A percentile compares a stretch with the other conserved stretches of the same genome.
These are phyloP conservation scores for Trichoderma sp. DNA, from an alignment of 2,329 filamentous ascomycete species.

Conservation along the genomic window DNA sequence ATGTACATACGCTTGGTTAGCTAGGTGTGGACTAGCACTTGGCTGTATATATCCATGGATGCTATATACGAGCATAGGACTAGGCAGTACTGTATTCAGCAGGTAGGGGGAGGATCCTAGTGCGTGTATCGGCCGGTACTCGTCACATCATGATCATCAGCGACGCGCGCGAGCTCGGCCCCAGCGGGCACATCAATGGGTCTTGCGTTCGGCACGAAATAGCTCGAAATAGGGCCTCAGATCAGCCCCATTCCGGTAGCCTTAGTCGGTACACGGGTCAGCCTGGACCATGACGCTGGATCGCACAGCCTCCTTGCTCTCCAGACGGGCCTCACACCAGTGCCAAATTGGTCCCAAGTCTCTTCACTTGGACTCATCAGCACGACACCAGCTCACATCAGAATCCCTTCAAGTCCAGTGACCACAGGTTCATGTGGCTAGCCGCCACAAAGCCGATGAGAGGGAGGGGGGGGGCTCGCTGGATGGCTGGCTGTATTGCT, in stretches of 20 bases:
- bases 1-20: neutral
- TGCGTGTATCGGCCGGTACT: slow-evolving; percentile 16
- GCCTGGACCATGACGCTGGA: slow-evolving; percentile 4
- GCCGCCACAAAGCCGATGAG: slow-evolving; percentile 22
- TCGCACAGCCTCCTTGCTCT: slow-evolving; percentile 1
- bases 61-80: neutral
- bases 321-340: neutral
- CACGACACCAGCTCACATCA: neutral
- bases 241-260: slow-evolving; percentile 17
- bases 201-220: slow-evolving; percentile 20
- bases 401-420: slow-evolving; percentile 28
- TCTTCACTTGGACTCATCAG: neutral
- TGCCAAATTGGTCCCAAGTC: neutral
- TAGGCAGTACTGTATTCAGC: neutral
- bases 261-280: slow-evolving; percentile 7
- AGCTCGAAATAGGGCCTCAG: slow-evolving; percentile 13
- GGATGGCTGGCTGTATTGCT: neutral
- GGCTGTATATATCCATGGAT: neutral
- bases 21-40: neutral
- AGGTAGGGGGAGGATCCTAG: neutral
- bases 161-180: slow-evolving; percentile 14
- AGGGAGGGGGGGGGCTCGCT: neutral
- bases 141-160: slow-evolving; percentile 19
- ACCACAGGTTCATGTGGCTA: slow-evolving; percentile 31
- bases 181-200: slow-evolving; percentile 21